These are phyloP conservation scores for Byssothecium circinans DNA, from an alignment of 2,329 filamentous ascomycete species.

Conservation along the genomic window DNA sequence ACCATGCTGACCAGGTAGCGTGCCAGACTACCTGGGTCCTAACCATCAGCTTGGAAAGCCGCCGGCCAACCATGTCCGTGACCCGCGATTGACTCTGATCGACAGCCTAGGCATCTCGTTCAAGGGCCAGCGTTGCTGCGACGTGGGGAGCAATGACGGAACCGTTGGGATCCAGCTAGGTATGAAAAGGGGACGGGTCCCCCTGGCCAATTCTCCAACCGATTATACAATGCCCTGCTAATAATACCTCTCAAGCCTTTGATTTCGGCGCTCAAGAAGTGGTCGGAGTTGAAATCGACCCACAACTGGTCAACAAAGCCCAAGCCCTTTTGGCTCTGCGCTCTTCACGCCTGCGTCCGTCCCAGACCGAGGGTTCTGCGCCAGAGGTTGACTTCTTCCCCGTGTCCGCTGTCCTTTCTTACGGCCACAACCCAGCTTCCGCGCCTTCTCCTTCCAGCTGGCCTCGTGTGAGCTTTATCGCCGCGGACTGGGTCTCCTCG, in stretches of 20 bases:
- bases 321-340: conserved; percentile 40
- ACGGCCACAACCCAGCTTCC: conserved; percentile 25
- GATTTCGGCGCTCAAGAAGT: conserved; percentile 42
- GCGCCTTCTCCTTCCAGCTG: conserved; percentile 19
- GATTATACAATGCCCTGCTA: conserved; percentile 30
- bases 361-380: conserved; percentile 12
- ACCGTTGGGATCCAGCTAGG: conserved; percentile 42
- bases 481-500: conserved; percentile 38
- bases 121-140: conserved; percentile 40
- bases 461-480: conserved; percentile 35
- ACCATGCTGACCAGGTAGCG: conserved; percentile 16
- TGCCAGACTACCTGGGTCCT: conserved; percentile 42
- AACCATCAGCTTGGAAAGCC: conserved; percentile 37
- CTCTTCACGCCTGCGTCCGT: conserved; percentile 38
- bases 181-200: conserved; percentile 27
- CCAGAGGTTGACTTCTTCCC: conserved; percentile 39
- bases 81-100: conserved; percentile 41
- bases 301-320: conserved; percentile 40
- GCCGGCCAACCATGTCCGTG: conserved; percentile 39
- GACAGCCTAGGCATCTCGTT: conserved; percentile 35
- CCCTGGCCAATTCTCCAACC: conserved; percentile 29
- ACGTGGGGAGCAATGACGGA: conserved; percentile 46
- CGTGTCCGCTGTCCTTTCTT: conserved; percentile 37
- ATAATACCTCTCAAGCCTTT: conserved; percentile 41
- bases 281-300: conserved; percentile 45